These are phyloP conservation scores for Xylaria nigripes DNA, from an alignment of 495 filamentous ascomycete species.

Conservation along the genomic window DNA sequence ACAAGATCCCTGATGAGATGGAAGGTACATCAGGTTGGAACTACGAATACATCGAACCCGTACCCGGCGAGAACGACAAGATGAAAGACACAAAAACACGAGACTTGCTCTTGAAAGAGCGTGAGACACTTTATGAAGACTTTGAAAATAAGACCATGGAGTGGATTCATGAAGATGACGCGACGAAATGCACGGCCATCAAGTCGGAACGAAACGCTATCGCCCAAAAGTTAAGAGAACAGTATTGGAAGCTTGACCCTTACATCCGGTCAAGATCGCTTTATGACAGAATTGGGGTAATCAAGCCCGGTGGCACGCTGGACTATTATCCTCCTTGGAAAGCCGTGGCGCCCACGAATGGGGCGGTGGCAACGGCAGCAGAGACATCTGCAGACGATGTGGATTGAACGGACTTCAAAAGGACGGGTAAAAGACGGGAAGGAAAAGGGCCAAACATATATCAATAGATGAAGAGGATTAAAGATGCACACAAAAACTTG, in stretches of 20 bases:
- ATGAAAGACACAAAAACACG: constrained; percentile 61
- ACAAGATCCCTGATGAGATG: constrained; percentile 68
- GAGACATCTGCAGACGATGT: constrained; percentile 47
- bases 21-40: constrained; percentile 76
- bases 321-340: constrained; percentile 54
- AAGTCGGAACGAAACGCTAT: constrained; percentile 44
- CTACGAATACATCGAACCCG: constrained; percentile 74
- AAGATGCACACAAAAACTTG: background rate
- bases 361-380: constrained; percentile 20
- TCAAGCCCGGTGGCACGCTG: constrained; percentile 56
- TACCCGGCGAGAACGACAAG: constrained; percentile 57
- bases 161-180: constrained; percentile 51
- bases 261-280: constrained; percentile 63
- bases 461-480: background rate
- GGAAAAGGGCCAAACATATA: background rate
- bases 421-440: background rate
- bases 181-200: constrained; percentile 27
- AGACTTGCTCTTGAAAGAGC: constrained; percentile 49
- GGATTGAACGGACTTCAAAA: constrained; percentile 32
- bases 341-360: constrained; percentile 17
- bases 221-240: constrained; percentile 52
- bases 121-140: constrained; percentile 54
- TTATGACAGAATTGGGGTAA: constrained; percentile 67
- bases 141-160: constrained; percentile 62
- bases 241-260: constrained; percentile 81